These are phyloP conservation scores for Cladosporium halotolerans DNA, from an alignment of 2,329 filamentous ascomycete species.

Conservation along the genomic window DNA sequence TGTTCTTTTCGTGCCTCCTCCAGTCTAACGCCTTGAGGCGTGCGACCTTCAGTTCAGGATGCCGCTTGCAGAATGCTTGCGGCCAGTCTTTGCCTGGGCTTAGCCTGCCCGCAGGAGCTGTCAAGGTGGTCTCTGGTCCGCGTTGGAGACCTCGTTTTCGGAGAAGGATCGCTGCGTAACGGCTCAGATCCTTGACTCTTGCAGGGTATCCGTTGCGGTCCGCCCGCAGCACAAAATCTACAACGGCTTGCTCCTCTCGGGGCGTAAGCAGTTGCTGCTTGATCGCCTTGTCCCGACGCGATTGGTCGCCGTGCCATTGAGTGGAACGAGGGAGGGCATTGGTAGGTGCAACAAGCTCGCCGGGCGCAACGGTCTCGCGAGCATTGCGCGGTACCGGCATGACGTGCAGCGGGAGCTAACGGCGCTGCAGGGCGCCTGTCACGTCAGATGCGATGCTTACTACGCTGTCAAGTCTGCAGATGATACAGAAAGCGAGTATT, in stretches of 20 bases:
- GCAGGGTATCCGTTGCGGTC: not conserved
- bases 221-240: not conserved
- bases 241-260: not conserved
- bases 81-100: conserved; percentile 16
- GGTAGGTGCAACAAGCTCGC: too few relatives aligned
- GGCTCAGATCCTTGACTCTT: not conserved
- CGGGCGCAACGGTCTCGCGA: too few relatives aligned
- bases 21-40: conserved; percentile 23
- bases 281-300: not conserved
- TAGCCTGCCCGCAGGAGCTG: not conserved
- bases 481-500: too few relatives aligned
- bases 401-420: too few relatives aligned
- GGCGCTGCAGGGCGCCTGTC: too few relatives aligned
- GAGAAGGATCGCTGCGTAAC: not conserved
- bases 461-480: too few relatives aligned
- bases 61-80: conserved; percentile 19
- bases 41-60: conserved; percentile 23
- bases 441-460: too few relatives aligned
- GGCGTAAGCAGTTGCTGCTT: not conserved
- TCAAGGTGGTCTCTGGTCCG: not conserved
- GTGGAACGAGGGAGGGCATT: not conserved
- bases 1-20: conserved; percentile 24
- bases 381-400: too few relatives aligned
- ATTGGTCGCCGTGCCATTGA: not conserved
- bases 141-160: not conserved